Conservation (phyloP, 352 stramenopile species). For the Thalassiosira livingstoniorum region DNA sequence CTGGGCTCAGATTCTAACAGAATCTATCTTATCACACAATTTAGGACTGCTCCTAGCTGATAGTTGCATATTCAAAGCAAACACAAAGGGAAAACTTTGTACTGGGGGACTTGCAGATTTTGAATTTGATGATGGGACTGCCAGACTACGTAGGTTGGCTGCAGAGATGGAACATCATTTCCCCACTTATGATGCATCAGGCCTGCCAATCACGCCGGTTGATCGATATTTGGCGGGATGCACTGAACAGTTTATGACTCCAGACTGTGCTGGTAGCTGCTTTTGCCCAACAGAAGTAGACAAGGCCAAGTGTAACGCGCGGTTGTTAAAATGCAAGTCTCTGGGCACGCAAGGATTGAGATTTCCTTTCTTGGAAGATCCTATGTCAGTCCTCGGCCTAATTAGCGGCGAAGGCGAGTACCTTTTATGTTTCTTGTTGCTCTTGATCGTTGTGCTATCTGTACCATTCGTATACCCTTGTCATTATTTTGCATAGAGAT, state of each 20-base stretch:
- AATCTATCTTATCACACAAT: too few relatives aligned
- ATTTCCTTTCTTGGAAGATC: constrained; percentile 45
- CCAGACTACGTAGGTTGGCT: constrained; percentile 1
- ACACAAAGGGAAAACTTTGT: not conserved
- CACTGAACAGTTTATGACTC: not conserved
- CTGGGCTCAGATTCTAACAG: too few relatives aligned
- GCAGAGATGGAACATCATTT: constrained; percentile 44
- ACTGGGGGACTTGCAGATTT: constrained; percentile 44
- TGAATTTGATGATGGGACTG: constrained; percentile 6
- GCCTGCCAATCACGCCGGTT: constrained; percentile 23
- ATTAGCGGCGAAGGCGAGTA: not conserved
- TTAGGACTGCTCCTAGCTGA: constrained; percentile 45
- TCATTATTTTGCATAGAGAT: too few relatives aligned
- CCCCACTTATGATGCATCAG: constrained; percentile 30
- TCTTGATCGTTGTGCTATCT: too few relatives aligned
- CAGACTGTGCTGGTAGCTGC: constrained; percentile 21
- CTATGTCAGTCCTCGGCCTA: not conserved
- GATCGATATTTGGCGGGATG: not conserved
- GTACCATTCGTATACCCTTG: too few relatives aligned
- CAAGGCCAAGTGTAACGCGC: constrained; percentile 39
- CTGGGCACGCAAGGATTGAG: too few relatives aligned
- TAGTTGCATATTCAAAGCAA: constrained; percentile 31
- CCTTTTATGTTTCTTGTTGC: not conserved
- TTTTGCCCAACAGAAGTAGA: not conserved
- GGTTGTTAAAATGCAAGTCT: constrained; percentile 40